A percentile compares a stretch with the other conserved stretches of the same genome.
Evolutionary conservation across 1,139 yeast genomes (phyloP).

Genomic region (Yamadazyma jaroonii): DNA sequence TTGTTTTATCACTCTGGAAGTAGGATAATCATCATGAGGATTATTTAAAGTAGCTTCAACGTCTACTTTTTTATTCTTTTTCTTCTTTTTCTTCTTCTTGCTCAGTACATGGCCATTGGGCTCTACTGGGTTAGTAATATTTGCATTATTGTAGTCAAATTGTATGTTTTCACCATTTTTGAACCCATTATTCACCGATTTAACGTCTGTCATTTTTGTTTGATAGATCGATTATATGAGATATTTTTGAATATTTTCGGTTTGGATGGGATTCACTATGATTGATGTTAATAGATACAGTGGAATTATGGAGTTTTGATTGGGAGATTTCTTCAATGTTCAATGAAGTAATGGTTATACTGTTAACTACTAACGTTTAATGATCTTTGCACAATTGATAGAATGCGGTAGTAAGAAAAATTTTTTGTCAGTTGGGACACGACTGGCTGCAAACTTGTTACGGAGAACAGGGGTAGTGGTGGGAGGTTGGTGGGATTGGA

Average conservation of each 20-base stretch:
- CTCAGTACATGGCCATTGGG: constrained; percentile 14
- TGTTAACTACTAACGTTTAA: neutral
- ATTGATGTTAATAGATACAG: no score
- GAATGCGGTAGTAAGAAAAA: constrained; percentile 4
- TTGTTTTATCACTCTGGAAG: constrained; percentile 68
- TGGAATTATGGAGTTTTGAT: no score
- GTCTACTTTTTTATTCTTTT: constrained; percentile 20
- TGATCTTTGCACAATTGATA: constrained; percentile 4
- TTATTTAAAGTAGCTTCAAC: constrained; percentile 48
- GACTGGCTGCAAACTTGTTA: neutral
- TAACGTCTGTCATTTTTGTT: constrained; percentile 5
- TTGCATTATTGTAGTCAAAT: constrained; percentile 45
- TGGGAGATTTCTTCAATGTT: no score
- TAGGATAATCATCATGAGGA: constrained; percentile 65
- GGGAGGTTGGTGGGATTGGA: neutral
- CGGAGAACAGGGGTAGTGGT: neutral
- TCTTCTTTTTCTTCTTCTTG: constrained; percentile 33
- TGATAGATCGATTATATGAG: no score
- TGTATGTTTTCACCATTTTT: constrained; percentile 56
- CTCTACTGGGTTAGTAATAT: neutral
- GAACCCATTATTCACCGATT: constrained; percentile 10
- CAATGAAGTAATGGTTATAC: neutral
- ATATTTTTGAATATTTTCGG: no score
- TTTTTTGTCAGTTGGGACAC: constrained; percentile 5
- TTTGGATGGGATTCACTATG: no score